Evolutionary conservation across 805 yeast genomes (phyloP), one percentile per base, ranked within the genome.

Genomic region (Myxozyma melibiosi): DNA sequence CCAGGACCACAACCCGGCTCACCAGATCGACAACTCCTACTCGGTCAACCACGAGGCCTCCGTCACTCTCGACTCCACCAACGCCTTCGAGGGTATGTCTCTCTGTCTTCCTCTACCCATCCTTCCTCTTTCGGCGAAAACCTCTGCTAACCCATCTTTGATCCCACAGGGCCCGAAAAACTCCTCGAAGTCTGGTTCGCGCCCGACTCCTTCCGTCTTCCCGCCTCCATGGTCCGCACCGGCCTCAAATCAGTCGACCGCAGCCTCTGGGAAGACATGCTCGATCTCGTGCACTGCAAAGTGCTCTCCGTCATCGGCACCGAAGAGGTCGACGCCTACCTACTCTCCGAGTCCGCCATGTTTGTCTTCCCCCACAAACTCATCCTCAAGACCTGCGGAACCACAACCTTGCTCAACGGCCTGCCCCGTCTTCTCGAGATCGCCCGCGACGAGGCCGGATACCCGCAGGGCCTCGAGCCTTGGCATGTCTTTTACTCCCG

Each of bases 321-420:
- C 2, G 66, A 74, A 8, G 76, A 74, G 33, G 72, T 90, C 74
- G 96, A 90, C 69, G 90, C 97, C 3, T 92, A 88, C 67, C 78
- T 92, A 57, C 79, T 92, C 59, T 84, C 92, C 55, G 99, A 92
- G 73, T 86, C 95, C 45, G 88, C 96, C 16, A 74, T 94, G 68
- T 91, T 92, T 73, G 95, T 94, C 27, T 92, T 85, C 70, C 84
- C 88, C 18, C 91, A 90, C 73, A 90, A 88, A 71, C 66, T 94
- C 61, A 84, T 92, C 48, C 78, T 92, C 68, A 92, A 92, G 72
- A 92, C 99, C 4, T 92, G 99, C 71, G 99, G 99, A 6, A 91
- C 97, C 3, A 92, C 98, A 0, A 90, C 96, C 1, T 86, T 96
- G 1, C 78, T 92, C 55, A 80, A 83, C 24, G 92, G 97, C 64